phyloP scores from a whole-genome alignment of 306 rosid genomes.

The Corylus americana region DNA sequence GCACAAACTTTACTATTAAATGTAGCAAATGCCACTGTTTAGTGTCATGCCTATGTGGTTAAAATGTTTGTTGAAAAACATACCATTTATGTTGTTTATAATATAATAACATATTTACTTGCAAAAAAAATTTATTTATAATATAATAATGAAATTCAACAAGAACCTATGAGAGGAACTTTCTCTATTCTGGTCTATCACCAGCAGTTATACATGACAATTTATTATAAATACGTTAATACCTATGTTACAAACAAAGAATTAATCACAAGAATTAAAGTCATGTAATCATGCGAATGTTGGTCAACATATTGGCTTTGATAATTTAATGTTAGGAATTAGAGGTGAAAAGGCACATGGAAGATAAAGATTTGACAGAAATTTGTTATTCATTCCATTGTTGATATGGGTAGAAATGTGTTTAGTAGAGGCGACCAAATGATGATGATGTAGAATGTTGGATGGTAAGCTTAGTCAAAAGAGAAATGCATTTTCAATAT shows the following conservation, averaged over 20 bases:
- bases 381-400: background rate
- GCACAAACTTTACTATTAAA: background rate
- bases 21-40: background rate
- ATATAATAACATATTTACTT: background rate
- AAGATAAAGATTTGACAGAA: background rate
- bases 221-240: background rate
- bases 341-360: background rate
- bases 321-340: background rate
- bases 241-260: background rate
- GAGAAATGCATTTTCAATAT: background rate
- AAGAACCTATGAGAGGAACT: background rate
- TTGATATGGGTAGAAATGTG: background rate
- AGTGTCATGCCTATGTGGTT: background rate
- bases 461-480: background rate
- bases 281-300: background rate
- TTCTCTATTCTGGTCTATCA: background rate
- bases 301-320: background rate
- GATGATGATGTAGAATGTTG: background rate
- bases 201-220: background rate
- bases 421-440: background rate
- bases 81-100: background rate
- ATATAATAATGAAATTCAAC: background rate
- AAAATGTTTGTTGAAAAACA: background rate
- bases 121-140: too few relatives aligned
- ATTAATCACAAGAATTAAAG: background rate